Percentiles rank a stretch among this genome's conserved stretches.
These are phyloP conservation scores for Flaveria linearis DNA, from an alignment of 129 eudicot genomes.

Conservation along the genomic window DNA sequence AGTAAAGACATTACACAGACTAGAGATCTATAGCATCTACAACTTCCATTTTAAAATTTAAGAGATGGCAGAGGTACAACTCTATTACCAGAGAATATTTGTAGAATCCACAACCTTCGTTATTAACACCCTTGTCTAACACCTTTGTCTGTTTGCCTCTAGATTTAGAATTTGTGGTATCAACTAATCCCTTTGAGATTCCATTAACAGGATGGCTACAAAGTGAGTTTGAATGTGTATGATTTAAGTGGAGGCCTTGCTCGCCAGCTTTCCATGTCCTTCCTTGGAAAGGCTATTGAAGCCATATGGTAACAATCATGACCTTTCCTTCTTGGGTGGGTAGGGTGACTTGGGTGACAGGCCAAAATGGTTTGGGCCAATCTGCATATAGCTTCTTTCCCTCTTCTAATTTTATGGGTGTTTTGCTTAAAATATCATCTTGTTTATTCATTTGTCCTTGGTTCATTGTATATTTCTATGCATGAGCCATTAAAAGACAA, in stretches of 20 bases:
- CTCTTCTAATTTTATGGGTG: neutral
- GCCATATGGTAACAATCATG: slow-evolving; percentile 56
- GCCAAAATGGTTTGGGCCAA: neutral
- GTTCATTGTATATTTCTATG: neutral
- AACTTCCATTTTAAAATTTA: neutral
- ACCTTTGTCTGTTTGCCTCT: neutral
- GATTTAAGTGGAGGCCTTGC: slow-evolving; percentile 89
- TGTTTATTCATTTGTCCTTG: neutral
- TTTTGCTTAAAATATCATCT: neutral
- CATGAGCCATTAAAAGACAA: neutral
- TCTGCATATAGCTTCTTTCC: neutral
- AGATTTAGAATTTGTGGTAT: neutral
- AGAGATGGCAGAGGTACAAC: slow-evolving; percentile 40
- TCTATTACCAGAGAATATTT: neutral
- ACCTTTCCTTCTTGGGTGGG: neutral
- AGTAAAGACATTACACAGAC: neutral
- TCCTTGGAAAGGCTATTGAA: slow-evolving; percentile 87
- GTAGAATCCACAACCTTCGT: neutral
- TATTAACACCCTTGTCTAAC: neutral
- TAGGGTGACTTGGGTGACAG: neutral
- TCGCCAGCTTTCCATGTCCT: slow-evolving; percentile 78
- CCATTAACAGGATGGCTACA: slow-evolving; percentile 61
- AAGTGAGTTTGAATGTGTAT: slow-evolving; percentile 69
- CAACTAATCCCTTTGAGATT: slow-evolving; percentile 4
- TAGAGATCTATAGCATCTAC: neutral